Evolutionary conservation across 2,329 filamentous ascomycete genomes (phyloP).

Genomic region (Verticillium longisporum): DNA sequence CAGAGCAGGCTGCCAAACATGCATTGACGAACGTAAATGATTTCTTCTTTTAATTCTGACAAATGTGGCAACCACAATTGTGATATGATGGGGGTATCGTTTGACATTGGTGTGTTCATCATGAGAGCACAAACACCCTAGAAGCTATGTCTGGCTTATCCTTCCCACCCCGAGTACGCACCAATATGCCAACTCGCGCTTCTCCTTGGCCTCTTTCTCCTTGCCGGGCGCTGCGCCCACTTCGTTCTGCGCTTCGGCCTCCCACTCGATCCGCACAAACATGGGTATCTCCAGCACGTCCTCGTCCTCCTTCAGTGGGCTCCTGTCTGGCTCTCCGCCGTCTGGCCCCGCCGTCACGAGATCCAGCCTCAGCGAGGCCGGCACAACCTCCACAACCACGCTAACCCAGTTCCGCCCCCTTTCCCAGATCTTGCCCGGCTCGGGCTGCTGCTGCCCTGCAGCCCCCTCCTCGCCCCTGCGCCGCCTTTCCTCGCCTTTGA

Average conservation of each 20-base stretch:
- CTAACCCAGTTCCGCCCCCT: constrained; percentile 90
- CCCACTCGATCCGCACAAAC: constrained; percentile 90
- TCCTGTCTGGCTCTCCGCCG: constrained; percentile 27
- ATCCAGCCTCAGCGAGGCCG: constrained; percentile 45
- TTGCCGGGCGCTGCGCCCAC: constrained; percentile 44
- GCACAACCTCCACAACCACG: constrained; percentile 84
- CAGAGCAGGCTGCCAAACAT: constrained; percentile 32
- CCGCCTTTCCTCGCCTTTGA: constrained; percentile 47
- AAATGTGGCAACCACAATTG: not conserved
- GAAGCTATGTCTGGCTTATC: constrained; percentile 47
- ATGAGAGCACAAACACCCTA: constrained; percentile 1
- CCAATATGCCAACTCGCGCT: constrained; percentile 91
- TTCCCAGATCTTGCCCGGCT: constrained; percentile 96
- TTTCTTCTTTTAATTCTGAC: not conserved
- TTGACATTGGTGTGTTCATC: not conserved
- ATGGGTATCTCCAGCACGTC: constrained; percentile 82
- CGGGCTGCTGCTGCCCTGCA: constrained; percentile 49
- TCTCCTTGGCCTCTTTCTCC: constrained; percentile 59
- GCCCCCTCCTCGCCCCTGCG: constrained; percentile 31
- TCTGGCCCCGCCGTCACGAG: constrained; percentile 18
- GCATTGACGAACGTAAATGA: constrained; percentile 22
- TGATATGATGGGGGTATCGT: not conserved
- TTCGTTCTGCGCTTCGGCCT: constrained; percentile 61
- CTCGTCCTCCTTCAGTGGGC: constrained; percentile 51
- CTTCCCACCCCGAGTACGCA: constrained; percentile 83